phyloP scores from a whole-genome alignment of 2,329 filamentous ascomycete genomes.

The Trematosphaeria pertusa region DNA sequence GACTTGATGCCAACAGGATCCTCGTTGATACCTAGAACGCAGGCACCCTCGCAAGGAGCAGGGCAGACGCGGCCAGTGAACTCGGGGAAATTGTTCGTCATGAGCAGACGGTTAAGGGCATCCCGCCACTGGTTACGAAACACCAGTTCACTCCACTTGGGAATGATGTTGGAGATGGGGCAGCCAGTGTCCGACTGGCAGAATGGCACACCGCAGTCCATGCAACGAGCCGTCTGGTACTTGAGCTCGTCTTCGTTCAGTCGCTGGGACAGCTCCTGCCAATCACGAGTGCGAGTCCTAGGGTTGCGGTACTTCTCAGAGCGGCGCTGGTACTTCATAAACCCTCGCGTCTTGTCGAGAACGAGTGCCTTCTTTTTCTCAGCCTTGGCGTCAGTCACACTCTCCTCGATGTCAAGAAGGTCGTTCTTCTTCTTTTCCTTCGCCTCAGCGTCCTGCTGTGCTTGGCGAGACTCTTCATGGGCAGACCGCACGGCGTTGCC shows the following conservation, averaged over 20 bases:
- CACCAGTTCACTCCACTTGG: constrained; percentile 91
- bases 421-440: constrained; percentile 73
- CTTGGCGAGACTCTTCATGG: constrained; percentile 62
- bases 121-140: constrained; percentile 78
- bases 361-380: constrained; percentile 93
- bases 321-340: constrained; percentile 95
- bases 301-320: constrained; percentile 91
- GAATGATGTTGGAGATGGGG: constrained; percentile 96
- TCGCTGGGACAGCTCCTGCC: constrained; percentile 87
- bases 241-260: constrained; percentile 94
- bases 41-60: constrained; percentile 94
- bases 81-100: constrained; percentile 99
- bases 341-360: constrained; percentile 95
- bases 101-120: constrained; percentile 86
- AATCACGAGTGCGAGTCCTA: constrained; percentile 86
- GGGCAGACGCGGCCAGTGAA: constrained; percentile 97
- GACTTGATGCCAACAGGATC: constrained; percentile 98
- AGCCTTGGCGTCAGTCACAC: constrained; percentile 78
- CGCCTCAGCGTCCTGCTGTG: constrained; percentile 66
- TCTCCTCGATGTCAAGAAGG: constrained; percentile 85
- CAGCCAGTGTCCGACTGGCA: constrained; percentile 96
- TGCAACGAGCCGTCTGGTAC: constrained; percentile 95
- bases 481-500: constrained; percentile 65
- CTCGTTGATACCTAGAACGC: constrained; percentile 94
- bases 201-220: constrained; percentile 99